phyloP scores from a whole-genome alignment of 176 grass and related monocot genomes.

The Eragrostis curvula region DNA sequence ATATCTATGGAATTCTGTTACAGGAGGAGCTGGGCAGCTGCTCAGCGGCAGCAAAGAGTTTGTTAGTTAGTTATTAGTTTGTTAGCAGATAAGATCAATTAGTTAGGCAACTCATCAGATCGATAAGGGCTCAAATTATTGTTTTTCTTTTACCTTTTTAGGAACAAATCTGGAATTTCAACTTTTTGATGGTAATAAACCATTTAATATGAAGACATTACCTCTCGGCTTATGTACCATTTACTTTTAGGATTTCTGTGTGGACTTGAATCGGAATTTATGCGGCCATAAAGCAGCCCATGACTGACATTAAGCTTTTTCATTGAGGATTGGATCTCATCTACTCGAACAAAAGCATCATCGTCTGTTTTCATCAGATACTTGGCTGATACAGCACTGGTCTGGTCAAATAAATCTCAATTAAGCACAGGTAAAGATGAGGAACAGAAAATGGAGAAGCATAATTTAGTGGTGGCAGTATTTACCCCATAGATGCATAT shows the following conservation, averaged over 20 bases:
- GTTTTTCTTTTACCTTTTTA: slow-evolving; percentile 28
- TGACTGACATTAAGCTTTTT: slow-evolving; percentile 59
- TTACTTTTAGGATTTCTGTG: slow-evolving; percentile 83
- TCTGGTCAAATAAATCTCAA: slow-evolving; percentile 44
- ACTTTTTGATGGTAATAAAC: background rate
- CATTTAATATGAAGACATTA: slow-evolving; percentile 51
- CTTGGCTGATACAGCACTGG: slow-evolving; percentile 67
- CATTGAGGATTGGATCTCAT: slow-evolving; percentile 72
- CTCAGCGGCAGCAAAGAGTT: too few relatives aligned
- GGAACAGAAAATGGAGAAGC: slow-evolving; percentile 20
- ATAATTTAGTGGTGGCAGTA: slow-evolving; percentile 10
- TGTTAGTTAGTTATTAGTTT: too few relatives aligned
- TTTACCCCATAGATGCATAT: slow-evolving; percentile 97
- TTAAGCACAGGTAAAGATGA: slow-evolving; percentile 26
- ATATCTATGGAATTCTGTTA: slow-evolving; percentile 6
- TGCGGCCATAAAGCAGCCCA: slow-evolving; percentile 82
- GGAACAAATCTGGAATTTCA: background rate
- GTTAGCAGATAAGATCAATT: too few relatives aligned
- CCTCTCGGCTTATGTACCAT: slow-evolving; percentile 85
- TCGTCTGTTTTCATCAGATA: slow-evolving; percentile 99
- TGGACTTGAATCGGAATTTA: slow-evolving; percentile 71
- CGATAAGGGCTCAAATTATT: background rate
- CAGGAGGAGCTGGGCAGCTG: too few relatives aligned
- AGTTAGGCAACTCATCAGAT: too few relatives aligned
- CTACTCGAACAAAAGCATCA: slow-evolving; percentile 97